These are phyloP conservation scores for Rhizopus microsporus DNA, from an alignment of 371 early-diverging fungal genomes.

Conservation along the genomic window DNA sequence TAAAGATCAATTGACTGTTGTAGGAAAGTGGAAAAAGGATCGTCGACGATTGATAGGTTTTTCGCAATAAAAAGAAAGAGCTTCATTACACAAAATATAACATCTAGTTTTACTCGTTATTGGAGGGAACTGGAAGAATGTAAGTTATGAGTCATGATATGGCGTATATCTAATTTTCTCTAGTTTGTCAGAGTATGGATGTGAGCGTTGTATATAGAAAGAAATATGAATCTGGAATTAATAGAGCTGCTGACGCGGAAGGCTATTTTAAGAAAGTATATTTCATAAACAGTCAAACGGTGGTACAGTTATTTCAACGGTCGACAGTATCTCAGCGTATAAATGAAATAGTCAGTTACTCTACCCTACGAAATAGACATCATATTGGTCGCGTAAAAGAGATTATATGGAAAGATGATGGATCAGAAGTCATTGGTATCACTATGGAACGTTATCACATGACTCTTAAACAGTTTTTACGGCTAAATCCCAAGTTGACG, in stretches of 20 bases:
- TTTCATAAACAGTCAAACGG: conserved; percentile 30
- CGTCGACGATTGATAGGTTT: no score
- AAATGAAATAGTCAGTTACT: conserved; percentile 41
- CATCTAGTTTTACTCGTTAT: background rate
- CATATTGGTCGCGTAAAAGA: conserved; percentile 43
- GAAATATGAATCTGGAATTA: background rate
- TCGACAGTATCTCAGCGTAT: conserved; percentile 48
- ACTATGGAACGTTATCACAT: conserved; percentile 45
- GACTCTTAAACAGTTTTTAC: conserved; percentile 56
- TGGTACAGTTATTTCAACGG: conserved; percentile 42
- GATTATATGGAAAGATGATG: conserved; percentile 33
- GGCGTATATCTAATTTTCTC: background rate
- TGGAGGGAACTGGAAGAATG: conserved; percentile 14
- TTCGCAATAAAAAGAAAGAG: background rate
- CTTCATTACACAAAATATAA: background rate
- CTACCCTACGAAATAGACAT: conserved; percentile 30
- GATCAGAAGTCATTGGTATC: conserved; percentile 36
- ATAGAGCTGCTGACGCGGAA: conserved; percentile 23
- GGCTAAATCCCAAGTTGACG: conserved; percentile 43
- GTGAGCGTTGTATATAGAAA: background rate
- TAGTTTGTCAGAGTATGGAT: background rate
- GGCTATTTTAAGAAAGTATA: conserved; percentile 52
- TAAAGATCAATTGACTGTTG: no score
- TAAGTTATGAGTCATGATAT: background rate
- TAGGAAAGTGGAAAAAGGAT: no score